Percentiles rank a stretch among this genome's conserved stretches.
Evolutionary conservation across 2,329 filamentous ascomycete genomes (phyloP).

Genomic region (Dactylellina cionopaga): DNA sequence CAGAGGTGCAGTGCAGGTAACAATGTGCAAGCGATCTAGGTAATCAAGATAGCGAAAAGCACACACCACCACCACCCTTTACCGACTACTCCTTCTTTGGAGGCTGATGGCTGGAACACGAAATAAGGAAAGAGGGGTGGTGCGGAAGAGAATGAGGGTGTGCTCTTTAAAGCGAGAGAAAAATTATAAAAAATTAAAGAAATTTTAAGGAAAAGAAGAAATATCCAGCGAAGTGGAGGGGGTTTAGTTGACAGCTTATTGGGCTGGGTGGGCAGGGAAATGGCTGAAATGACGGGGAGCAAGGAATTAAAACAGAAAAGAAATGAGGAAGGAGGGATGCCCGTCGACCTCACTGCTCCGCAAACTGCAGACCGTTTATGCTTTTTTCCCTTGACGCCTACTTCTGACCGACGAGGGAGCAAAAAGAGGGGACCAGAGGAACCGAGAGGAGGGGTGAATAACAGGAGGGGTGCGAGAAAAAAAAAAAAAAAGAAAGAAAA

Average conservation of each 20-base stretch:
- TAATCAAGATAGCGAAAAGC: constrained; percentile 36
- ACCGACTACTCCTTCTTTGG: no score
- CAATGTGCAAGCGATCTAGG: constrained; percentile 30
- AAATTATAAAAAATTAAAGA: no score
- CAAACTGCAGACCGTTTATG: constrained; percentile 34
- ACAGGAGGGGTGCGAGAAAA: constrained; percentile 45
- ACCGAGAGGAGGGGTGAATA: constrained; percentile 52
- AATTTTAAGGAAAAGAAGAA: constrained; percentile 53
- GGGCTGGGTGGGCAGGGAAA: constrained; percentile 55
- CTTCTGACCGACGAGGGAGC: constrained; percentile 48
- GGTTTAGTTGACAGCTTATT: constrained; percentile 53
- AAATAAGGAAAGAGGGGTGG: constrained; percentile 44
- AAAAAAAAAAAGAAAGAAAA: constrained; percentile 40
- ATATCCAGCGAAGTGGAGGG: constrained; percentile 43
- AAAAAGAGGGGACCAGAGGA: constrained; percentile 35
- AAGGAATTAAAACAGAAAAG: constrained; percentile 51
- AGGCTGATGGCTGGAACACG: constrained; percentile 48
- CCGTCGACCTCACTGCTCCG: constrained; percentile 4
- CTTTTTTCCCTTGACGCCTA: constrained; percentile 51
- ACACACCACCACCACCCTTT: constrained; percentile 46
- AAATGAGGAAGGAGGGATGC: constrained; percentile 51
- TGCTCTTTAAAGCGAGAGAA: constrained; percentile 11
- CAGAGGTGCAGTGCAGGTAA: constrained; percentile 35
- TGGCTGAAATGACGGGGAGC: constrained; percentile 53
- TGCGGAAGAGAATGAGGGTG: constrained; percentile 41